phyloP scores from a whole-genome alignment of 805 yeast species.

The Lipomyces sp. region DNA sequence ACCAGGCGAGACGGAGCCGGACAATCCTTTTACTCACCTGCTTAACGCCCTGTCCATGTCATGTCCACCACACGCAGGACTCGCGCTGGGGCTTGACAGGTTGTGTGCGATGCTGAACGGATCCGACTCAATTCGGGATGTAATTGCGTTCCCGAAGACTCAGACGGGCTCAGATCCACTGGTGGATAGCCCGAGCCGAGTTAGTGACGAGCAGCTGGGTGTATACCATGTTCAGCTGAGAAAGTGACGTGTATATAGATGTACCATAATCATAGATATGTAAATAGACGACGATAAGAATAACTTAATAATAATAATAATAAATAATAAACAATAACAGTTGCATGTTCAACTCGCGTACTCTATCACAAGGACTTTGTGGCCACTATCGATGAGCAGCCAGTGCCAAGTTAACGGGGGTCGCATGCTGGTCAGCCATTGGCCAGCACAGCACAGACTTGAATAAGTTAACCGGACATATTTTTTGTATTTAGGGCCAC shows the following conservation, averaged over 20 bases:
- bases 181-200: constrained; percentile 81
- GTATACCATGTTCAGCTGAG: constrained; percentile 55
- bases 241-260: background rate
- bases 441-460: too few relatives aligned
- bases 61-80: constrained; percentile 98
- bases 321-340: too few relatives aligned
- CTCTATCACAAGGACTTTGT: too few relatives aligned
- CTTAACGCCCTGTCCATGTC: constrained; percentile 82
- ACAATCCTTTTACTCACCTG: constrained; percentile 80
- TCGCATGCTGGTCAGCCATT: too few relatives aligned
- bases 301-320: too few relatives aligned
- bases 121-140: constrained; percentile 79
- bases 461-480: too few relatives aligned
- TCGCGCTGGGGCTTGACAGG: constrained; percentile 94
- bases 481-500: background rate
- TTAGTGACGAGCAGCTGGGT: constrained; percentile 55
- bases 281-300: background rate
- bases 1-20: constrained; percentile 49
- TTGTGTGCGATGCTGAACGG: constrained; percentile 90
- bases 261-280: background rate
- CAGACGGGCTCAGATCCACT: constrained; percentile 86
- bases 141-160: constrained; percentile 94
- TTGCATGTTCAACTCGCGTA: too few relatives aligned
- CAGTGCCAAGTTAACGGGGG: too few relatives aligned
- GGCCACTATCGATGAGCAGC: too few relatives aligned